Evolutionary conservation across 768 basidiomycete species (phyloP).

Genomic region (Termitomyces sp.): DNA sequence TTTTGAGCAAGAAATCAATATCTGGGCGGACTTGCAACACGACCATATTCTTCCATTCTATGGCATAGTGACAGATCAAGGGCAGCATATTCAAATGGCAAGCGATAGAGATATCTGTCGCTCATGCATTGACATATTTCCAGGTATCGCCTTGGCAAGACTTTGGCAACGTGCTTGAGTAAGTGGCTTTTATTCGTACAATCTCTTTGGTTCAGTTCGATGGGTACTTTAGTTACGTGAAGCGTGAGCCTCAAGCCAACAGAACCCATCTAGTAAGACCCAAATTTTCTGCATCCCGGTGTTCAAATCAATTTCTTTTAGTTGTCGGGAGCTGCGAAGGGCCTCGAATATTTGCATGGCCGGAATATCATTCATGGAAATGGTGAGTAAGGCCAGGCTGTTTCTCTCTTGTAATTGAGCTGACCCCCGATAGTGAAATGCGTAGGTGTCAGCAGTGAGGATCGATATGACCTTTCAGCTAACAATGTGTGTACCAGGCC

Average conservation of each 20-base stretch:
- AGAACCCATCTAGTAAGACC: slow-evolving; percentile 39
- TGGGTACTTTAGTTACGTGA: slow-evolving; percentile 35
- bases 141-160: slow-evolving; percentile 65
- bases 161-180: slow-evolving; percentile 55
- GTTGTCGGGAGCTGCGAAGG: slow-evolving; percentile 52
- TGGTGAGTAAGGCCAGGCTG: slow-evolving; percentile 34
- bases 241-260: slow-evolving; percentile 30
- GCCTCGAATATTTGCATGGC: slow-evolving; percentile 54
- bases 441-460: slow-evolving; percentile 31
- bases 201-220: neutral
- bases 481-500: slow-evolving; percentile 7
- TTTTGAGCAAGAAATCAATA: slow-evolving; percentile 51
- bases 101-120: slow-evolving; percentile 2
- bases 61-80: slow-evolving; percentile 53
- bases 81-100: slow-evolving; percentile 48
- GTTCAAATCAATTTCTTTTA: slow-evolving; percentile 17
- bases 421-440: slow-evolving; percentile 48
- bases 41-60: slow-evolving; percentile 54
- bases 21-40: slow-evolving; percentile 51
- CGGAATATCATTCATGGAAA: slow-evolving; percentile 56
- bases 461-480: neutral
- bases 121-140: neutral
- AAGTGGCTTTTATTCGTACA: slow-evolving; percentile 9
- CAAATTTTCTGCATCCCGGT: neutral
- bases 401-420: neutral